These are phyloP conservation scores for Pulchroboletus neoregius DNA, from an alignment of 1,284 basidiomycete genomes.

Conservation along the genomic window DNA sequence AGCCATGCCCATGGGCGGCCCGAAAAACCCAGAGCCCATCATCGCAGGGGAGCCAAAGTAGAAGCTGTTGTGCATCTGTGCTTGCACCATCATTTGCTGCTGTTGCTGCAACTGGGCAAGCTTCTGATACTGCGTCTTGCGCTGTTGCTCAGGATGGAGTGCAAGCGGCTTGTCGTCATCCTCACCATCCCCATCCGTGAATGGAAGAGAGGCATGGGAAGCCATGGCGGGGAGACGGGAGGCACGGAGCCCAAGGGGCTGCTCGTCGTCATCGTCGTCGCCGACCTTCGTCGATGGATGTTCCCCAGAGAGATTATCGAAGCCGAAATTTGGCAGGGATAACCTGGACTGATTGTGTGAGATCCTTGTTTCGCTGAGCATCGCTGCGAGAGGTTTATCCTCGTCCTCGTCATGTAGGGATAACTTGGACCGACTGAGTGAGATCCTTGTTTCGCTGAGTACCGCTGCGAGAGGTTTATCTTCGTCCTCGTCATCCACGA, in stretches of 20 bases:
- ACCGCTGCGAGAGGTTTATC: slow-evolving; percentile 66
- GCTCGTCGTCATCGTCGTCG: slow-evolving; percentile 50
- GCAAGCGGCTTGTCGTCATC: slow-evolving; percentile 57
- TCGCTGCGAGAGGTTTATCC: slow-evolving; percentile 59
- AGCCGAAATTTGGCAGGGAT: slow-evolving; percentile 44
- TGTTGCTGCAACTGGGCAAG: slow-evolving; percentile 57
- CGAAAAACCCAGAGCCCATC: slow-evolving; percentile 63
- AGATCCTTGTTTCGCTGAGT: slow-evolving; percentile 49
- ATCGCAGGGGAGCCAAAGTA: slow-evolving; percentile 63
- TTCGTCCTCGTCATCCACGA: slow-evolving; percentile 45
- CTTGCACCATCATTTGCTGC: slow-evolving; percentile 71
- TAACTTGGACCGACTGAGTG: slow-evolving; percentile 46
- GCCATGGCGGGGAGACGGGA: slow-evolving; percentile 27
- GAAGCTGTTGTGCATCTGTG: slow-evolving; percentile 69
- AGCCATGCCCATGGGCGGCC: slow-evolving; percentile 41
- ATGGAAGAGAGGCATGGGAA: slow-evolving; percentile 27
- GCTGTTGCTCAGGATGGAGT: slow-evolving; percentile 71
- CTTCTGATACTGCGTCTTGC: slow-evolving; percentile 68
- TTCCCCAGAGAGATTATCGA: slow-evolving; percentile 36
- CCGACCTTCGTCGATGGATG: slow-evolving; percentile 23
- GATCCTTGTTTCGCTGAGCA: slow-evolving; percentile 52
- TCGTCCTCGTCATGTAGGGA: too few relatives aligned
- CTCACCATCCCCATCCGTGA: slow-evolving; percentile 25
- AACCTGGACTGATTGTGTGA: slow-evolving; percentile 47
- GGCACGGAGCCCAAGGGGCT: slow-evolving; percentile 55